phyloP scores from a whole-genome alignment of 495 filamentous ascomycete genomes.

The Daldinia grandis region DNA sequence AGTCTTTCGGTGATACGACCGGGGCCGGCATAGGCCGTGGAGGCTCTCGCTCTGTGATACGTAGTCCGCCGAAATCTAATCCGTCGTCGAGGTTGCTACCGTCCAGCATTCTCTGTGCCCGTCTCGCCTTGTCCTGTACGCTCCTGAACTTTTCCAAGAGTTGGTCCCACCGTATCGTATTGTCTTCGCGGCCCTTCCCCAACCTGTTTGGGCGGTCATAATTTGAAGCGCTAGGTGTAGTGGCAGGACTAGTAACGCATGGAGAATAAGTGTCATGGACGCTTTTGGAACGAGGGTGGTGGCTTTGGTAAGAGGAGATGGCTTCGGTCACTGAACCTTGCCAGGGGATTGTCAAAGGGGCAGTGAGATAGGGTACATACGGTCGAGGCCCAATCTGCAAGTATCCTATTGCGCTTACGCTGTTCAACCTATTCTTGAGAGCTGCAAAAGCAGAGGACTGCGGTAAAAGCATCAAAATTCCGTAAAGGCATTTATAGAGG shows the following conservation, averaged over 20 bases:
- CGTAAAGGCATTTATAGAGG: conserved; percentile 98
- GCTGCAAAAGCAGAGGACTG: conserved; percentile 97
- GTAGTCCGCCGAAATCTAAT: conserved; percentile 49
- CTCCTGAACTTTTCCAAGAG: conserved; percentile 94
- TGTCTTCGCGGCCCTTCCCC: conserved; percentile 80
- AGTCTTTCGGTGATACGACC: conserved; percentile 55
- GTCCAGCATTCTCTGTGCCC: conserved; percentile 52
- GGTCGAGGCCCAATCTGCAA: conserved; percentile 83
- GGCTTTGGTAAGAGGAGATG: conserved; percentile 47
- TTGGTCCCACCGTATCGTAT: conserved; percentile 87
- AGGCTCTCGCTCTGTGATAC: conserved; percentile 54
- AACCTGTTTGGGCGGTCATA: conserved; percentile 84
- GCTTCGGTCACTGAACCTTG: conserved; percentile 53
- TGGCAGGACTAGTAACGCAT: conserved; percentile 53
- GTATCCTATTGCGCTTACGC: conserved; percentile 95
- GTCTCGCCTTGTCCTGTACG: conserved; percentile 81
- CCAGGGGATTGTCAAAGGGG: conserved; percentile 43
- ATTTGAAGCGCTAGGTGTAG: conserved; percentile 56
- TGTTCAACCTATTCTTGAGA: conserved; percentile 95
- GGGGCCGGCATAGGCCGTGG: conserved; percentile 44
- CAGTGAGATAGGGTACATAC: conserved; percentile 64
- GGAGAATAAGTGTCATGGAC: conserved; percentile 45
- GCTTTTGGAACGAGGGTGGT: conserved; percentile 36
- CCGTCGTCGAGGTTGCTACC: conserved; percentile 53
- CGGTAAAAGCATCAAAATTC: conserved; percentile 95